phyloP scores from a whole-genome alignment of 2,329 filamentous ascomycete genomes.

The Xylariaceae sp. region DNA sequence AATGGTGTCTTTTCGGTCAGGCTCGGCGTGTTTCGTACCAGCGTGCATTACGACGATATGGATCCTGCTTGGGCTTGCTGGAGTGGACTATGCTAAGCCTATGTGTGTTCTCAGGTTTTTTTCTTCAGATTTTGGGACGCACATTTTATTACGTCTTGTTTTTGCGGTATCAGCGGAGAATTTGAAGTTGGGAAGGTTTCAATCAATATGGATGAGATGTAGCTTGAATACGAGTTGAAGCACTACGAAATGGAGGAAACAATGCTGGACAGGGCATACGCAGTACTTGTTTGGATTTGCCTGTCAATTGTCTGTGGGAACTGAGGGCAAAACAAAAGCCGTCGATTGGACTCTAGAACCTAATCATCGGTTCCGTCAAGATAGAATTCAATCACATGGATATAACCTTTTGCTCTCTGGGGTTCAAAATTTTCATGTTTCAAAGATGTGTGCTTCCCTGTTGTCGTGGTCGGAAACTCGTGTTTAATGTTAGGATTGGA shows the following conservation, averaged over 20 bases:
- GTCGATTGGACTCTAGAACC: constrained; percentile 3
- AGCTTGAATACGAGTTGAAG: constrained; percentile 2
- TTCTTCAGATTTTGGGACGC: constrained; percentile 2
- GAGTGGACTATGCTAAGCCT: neutral
- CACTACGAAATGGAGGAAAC: constrained; percentile 5
- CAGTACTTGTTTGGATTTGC: constrained; percentile 11
- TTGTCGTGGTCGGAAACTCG: neutral
- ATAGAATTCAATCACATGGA: neutral
- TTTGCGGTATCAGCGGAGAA: neutral
- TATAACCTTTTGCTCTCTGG: neutral
- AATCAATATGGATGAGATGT: constrained; percentile 1
- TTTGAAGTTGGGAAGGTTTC: neutral
- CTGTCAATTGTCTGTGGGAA: constrained; percentile 26
- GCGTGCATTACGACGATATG: constrained; percentile 8
- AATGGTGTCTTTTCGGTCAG: constrained; percentile 13
- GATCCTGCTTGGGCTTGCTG: constrained; percentile 10
- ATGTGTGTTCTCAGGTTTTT: constrained; percentile 4
- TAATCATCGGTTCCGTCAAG: constrained; percentile 2
- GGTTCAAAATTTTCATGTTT: neutral
- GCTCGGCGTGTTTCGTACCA: neutral
- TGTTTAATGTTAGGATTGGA: neutral
- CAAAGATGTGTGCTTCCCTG: neutral
- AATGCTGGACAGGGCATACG: constrained; percentile 15
- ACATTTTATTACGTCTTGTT: neutral
- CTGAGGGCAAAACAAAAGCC: constrained; percentile 20